Evolutionary conservation across 768 basidiomycete species (phyloP), one percentile per base, ranked within the genome.

Genomic region (Tulasnella sp.): DNA sequence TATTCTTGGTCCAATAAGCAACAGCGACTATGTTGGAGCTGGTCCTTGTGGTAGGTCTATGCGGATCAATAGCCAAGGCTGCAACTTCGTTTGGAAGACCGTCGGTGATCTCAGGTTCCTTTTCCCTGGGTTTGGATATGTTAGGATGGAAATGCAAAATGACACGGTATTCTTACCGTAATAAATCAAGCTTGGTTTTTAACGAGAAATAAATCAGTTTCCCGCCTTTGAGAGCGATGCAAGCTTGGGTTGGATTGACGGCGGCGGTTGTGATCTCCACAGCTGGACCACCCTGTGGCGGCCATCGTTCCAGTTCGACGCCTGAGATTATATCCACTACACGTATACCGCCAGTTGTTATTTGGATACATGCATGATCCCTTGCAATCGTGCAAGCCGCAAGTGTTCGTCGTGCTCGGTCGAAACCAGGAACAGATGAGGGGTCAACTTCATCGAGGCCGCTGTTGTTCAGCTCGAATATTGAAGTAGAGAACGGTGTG

Each of bases 1-100:
- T 82, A 81, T 92, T 92, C 3, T 89, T 88, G 31, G 88, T 88
- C 95, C 96, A 97, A 82, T 93, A 93, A 0, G 91, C 90, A n/a
- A 93, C 90, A 0, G 88, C 89, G 38, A 93, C 84, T 76, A 88
- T 82, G 14, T 84, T 84, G 0, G 93, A 85, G 83, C 81, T 88
- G 88, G 14, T 84, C 81, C 0, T 86, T 82, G 81, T 92, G 31
- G 40, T 44, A 24, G 42, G n/a, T 34, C 58, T 89, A 24, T 90
- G 82, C 0, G 92, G 91, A 3, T 87, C 83, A 81, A 94, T 90
- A 0, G 92, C 91, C 44, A 96, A 85, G 0, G 92, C 89, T 14
- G 94, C 93, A 75, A 96, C 89, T 82, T 95, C 93, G 52, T 81
- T 74, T 10, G 76, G 78, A 62, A 84, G 83, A 82, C 56, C 74